phyloP scores from a whole-genome alignment of 352 stramenopile genomes.

The Porosira glacialis region DNA sequence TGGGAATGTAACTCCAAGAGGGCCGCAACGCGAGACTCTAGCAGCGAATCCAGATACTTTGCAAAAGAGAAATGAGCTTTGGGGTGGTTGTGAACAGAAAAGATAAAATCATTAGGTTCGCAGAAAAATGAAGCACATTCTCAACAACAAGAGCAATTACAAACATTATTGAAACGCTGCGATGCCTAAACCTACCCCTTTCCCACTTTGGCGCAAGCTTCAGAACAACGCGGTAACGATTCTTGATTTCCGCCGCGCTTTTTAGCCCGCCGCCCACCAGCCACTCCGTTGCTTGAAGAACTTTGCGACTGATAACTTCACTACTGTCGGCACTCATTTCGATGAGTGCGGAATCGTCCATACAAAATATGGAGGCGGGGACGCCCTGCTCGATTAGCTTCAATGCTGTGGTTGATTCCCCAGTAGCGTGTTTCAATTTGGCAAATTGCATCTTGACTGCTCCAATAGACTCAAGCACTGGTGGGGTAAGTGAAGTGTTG shows the following conservation, averaged over 20 bases:
- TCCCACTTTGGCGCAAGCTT: conserved; percentile 91
- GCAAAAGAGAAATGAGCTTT: conserved; percentile 78
- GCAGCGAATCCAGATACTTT: conserved; percentile 75
- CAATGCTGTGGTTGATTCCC: conserved; percentile 63
- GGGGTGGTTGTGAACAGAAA: background rate
- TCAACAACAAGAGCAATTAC: background rate
- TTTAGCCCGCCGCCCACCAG: conserved; percentile 92
- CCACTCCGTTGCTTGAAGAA: conserved; percentile 93
- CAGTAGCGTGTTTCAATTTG: conserved; percentile 75
- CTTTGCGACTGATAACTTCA: conserved; percentile 81
- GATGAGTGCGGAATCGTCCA: conserved; percentile 40
- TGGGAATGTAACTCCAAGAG: background rate
- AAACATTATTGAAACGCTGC: no score
- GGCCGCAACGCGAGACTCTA: conserved; percentile 43
- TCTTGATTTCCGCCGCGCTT: conserved; percentile 89
- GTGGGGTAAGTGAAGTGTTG: conserved; percentile 5
- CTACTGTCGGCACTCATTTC: conserved; percentile 25
- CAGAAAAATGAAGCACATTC: background rate
- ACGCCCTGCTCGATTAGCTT: conserved; percentile 72
- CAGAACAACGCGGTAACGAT: conserved; percentile 91
- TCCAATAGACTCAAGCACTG: conserved; percentile 35
- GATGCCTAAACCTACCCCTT: conserved; percentile 61
- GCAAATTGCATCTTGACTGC: conserved; percentile 71
- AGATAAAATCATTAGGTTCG: background rate
- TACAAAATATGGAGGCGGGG: conserved; percentile 38